phyloP scores from a whole-genome alignment of 2,329 filamentous ascomycete genomes.

The Helicocarpus griseus region DNA sequence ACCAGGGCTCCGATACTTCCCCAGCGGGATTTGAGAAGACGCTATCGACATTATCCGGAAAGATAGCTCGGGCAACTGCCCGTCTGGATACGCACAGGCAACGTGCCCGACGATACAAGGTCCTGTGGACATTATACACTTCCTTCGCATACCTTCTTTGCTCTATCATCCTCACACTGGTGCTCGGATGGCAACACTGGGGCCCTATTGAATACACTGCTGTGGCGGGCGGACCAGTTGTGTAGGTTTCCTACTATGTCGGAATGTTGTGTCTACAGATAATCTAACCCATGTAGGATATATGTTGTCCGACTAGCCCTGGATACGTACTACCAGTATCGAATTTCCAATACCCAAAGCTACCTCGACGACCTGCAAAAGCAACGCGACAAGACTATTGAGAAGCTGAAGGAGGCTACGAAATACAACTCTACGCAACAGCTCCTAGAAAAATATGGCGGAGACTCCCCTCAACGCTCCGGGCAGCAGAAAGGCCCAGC shows the following conservation, averaged over 20 bases:
- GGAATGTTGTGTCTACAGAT: slow-evolving; percentile 9
- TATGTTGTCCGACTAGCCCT: slow-evolving; percentile 60
- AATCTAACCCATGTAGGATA: slow-evolving; percentile 49
- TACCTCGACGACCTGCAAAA: slow-evolving; percentile 65
- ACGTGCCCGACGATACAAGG: slow-evolving; percentile 66
- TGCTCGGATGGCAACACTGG: slow-evolving; percentile 75
- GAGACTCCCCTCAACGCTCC: slow-evolving; percentile 41
- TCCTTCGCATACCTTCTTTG: slow-evolving; percentile 85
- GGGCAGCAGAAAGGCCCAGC: slow-evolving; percentile 18
- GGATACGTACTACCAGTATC: slow-evolving; percentile 68
- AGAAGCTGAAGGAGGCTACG: slow-evolving; percentile 87
- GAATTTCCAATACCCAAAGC: slow-evolving; percentile 58
- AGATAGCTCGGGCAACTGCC: slow-evolving; percentile 66
- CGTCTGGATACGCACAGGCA: slow-evolving; percentile 65
- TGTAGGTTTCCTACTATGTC: slow-evolving; percentile 45
- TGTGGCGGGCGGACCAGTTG: slow-evolving; percentile 64
- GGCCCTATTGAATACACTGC: slow-evolving; percentile 67
- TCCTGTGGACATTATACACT: slow-evolving; percentile 83
- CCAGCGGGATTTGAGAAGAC: slow-evolving; percentile 90
- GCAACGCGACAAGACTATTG: slow-evolving; percentile 77
- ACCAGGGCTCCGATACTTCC: slow-evolving; percentile 65
- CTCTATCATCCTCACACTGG: slow-evolving; percentile 68
- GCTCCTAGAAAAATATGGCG: slow-evolving; percentile 88
- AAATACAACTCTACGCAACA: slow-evolving; percentile 93
- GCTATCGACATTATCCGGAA: slow-evolving; percentile 68